A percentile compares a stretch with the other conserved stretches of the same genome.
phyloP scores from a whole-genome alignment of 768 basidiomycete genomes.

The Mycena maculata region DNA sequence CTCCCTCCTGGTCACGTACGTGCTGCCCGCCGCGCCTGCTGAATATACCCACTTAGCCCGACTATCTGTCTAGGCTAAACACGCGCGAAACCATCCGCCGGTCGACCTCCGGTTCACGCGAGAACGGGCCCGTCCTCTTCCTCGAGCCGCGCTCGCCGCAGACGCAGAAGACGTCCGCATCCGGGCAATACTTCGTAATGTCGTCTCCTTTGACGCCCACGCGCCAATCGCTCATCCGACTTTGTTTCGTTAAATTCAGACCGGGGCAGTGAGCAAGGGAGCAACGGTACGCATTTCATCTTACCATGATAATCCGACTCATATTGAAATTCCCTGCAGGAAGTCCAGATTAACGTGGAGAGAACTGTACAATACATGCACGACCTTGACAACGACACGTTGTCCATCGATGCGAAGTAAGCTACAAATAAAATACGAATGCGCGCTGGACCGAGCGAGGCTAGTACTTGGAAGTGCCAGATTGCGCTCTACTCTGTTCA shows the following conservation, averaged over 20 bases:
- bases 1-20: constrained; percentile 29
- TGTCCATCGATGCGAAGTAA: not conserved
- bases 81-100: constrained; percentile 26
- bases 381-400: no score
- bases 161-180: no score
- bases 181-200: constrained; percentile 1
- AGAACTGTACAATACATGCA: constrained; percentile 28
- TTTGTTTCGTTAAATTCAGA: not conserved
- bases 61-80: constrained; percentile 14
- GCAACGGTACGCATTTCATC: not conserved
- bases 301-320: not conserved
- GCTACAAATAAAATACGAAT: not conserved
- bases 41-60: not conserved
- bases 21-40: not conserved
- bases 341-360: constrained; percentile 29
- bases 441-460: not conserved
- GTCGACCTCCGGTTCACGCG: constrained; percentile 16
- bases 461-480: no score
- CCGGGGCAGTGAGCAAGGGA: not conserved
- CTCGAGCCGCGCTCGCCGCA: constrained; percentile 19
- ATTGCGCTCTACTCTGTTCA: no score
- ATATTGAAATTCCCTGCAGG: constrained; percentile 1
- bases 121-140: constrained; percentile 19
- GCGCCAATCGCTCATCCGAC: not conserved
- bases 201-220: not conserved